Evolutionary conservation across 495 filamentous ascomycete genomes (phyloP).

Genomic region (Penicillium desertorum): DNA sequence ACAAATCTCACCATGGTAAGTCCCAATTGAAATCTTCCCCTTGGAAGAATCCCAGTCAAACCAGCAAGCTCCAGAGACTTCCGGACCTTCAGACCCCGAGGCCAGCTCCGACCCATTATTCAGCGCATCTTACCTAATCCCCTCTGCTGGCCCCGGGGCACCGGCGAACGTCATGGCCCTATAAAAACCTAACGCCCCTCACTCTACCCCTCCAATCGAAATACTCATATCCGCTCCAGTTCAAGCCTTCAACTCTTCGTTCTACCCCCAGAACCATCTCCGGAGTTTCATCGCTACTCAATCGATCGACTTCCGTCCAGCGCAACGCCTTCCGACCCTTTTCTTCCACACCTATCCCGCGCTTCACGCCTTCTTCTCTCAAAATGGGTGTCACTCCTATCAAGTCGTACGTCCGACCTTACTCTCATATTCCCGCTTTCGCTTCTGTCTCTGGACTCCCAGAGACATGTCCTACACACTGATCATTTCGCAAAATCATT

Average conservation of each 20-base stretch:
- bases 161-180: conserved; percentile 28
- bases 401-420: conserved; percentile 31
- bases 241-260: conserved; percentile 21
- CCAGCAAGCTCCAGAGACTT: conserved; percentile 9
- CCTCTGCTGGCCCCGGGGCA: background rate
- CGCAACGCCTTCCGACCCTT: conserved; percentile 30
- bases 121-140: conserved; percentile 31
- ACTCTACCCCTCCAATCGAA: conserved; percentile 26
- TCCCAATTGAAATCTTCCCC: background rate
- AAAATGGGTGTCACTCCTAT: conserved; percentile 51
- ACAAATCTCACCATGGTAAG: conserved; percentile 25
- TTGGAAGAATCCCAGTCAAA: background rate
- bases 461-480: background rate
- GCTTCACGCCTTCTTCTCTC: conserved; percentile 49
- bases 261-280: conserved; percentile 11
- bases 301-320: conserved; percentile 23
- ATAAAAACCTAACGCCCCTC: conserved; percentile 34
- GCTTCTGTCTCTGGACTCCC: background rate
- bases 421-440: background rate
- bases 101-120: conserved; percentile 13
- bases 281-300: conserved; percentile 29
- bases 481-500: background rate
- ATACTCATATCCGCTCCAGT: conserved; percentile 19
- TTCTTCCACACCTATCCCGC: conserved; percentile 32
- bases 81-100: background rate